phyloP scores from a whole-genome alignment of 176 grass and related monocot species.

The Neostapfia colusana region DNA sequence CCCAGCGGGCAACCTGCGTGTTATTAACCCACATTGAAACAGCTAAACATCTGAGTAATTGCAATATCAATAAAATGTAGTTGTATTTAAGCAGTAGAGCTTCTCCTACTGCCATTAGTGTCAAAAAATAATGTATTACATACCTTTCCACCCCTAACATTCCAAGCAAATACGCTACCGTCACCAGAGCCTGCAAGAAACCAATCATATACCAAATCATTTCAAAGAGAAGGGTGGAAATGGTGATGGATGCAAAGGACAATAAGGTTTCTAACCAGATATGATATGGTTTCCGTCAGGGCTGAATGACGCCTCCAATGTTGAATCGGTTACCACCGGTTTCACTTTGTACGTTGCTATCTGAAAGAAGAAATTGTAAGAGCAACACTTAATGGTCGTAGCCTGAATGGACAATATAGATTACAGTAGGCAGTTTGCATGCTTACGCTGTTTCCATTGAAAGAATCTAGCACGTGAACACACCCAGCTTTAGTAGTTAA shows the following conservation, averaged over 20 bases:
- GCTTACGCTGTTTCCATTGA: constrained; percentile 76
- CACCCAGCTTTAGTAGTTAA: constrained; percentile 83
- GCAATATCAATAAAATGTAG: too few relatives aligned
- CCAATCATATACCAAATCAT: constrained; percentile 1
- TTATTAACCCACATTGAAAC: neutral
- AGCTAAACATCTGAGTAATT: neutral
- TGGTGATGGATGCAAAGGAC: neutral
- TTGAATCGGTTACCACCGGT: constrained; percentile 68
- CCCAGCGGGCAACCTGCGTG: constrained; percentile 86
- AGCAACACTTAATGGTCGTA: neutral
- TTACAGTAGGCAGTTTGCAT: constrained; percentile 12
- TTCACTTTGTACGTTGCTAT: constrained; percentile 82
- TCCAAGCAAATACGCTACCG: constrained; percentile 96
- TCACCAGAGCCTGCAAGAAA: constrained; percentile 78
- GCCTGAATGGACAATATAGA: neutral
- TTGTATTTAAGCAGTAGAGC: too few relatives aligned
- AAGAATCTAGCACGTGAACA: constrained; percentile 94
- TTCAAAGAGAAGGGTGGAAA: constrained; percentile 18
- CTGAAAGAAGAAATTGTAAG: constrained; percentile 25
- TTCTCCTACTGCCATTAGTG: neutral
- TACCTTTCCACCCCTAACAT: constrained; percentile 85
- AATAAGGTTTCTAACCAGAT: constrained; percentile 57
- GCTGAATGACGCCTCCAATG: constrained; percentile 93
- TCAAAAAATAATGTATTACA: neutral
- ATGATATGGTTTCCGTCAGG: constrained; percentile 91